Evolutionary conservation across 1,139 yeast genomes (phyloP).

Genomic region (Pichia sp.): DNA sequence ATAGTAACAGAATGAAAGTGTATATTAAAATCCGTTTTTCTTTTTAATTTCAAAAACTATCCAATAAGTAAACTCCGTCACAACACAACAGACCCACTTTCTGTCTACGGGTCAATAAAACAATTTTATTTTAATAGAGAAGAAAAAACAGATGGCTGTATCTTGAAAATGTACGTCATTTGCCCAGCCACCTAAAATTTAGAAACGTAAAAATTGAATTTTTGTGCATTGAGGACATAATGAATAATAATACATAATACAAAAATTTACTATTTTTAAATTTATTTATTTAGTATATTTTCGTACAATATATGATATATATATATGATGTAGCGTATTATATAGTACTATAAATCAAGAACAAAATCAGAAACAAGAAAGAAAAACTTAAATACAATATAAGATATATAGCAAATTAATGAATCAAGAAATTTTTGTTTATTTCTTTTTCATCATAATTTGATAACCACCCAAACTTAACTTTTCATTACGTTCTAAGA

Average conservation of each 20-base stretch:
- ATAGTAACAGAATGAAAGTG: neutral
- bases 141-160: too few relatives aligned
- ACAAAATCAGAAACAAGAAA: neutral
- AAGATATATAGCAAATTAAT: neutral
- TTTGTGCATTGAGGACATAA: neutral
- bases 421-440: neutral
- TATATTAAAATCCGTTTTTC: neutral
- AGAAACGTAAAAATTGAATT: neutral
- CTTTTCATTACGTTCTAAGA: slow-evolving; percentile 82
- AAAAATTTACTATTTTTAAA: neutral
- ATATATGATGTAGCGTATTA: neutral
- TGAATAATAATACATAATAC: neutral
- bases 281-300: neutral
- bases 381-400: neutral
- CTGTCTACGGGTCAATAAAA: too few relatives aligned
- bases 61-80: too few relatives aligned
- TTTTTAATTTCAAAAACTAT: neutral
- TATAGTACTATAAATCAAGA: neutral
- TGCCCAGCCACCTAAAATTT: neutral
- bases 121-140: too few relatives aligned
- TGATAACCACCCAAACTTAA: slow-evolving; percentile 71
- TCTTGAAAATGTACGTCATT: neutral
- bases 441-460: slow-evolving; percentile 20
- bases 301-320: neutral
- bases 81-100: too few relatives aligned